These are phyloP conservation scores for Auriscalpium microsporum DNA, from an alignment of 768 basidiomycete species.

Conservation along the genomic window DNA sequence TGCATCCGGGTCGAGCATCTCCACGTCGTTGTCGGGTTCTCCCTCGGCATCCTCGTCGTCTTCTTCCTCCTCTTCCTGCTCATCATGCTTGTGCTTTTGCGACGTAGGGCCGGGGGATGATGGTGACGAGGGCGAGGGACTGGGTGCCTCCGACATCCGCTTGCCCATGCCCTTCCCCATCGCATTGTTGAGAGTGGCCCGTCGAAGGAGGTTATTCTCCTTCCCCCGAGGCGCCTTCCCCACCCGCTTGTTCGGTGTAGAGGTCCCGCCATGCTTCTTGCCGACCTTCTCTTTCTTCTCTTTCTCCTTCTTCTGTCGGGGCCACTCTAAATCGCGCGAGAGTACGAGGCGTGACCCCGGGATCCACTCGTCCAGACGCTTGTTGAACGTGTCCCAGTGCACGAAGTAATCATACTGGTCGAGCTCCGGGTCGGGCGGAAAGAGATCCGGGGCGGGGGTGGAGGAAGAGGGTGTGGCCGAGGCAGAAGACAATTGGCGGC, in stretches of 20 bases:
- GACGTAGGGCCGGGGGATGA: constrained; percentile 40
- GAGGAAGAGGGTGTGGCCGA: constrained; percentile 8
- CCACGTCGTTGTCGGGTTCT: constrained; percentile 33
- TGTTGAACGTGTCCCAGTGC: constrained; percentile 99
- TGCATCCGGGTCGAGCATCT: constrained; percentile 22
- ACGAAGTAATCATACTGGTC: constrained; percentile 93
- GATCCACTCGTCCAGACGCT: constrained; percentile 98
- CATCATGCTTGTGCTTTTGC: constrained; percentile 31
- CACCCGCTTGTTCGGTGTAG: constrained; percentile 11
- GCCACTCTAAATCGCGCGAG: constrained; percentile 87
- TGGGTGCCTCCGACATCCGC: constrained; percentile 17
- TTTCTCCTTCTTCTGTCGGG: constrained; percentile 75
- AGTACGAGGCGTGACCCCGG: constrained; percentile 79
- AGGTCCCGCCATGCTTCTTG: constrained; percentile 42
- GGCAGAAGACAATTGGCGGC: constrained; percentile 32
- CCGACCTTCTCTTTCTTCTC: constrained; percentile 38
- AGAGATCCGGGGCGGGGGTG: constrained; percentile 33
- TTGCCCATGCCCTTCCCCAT: constrained; percentile 18
- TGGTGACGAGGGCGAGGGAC: constrained; percentile 17
- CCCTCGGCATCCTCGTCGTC: constrained; percentile 53
- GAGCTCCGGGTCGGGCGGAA: constrained; percentile 39
- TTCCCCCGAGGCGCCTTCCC: constrained; percentile 18
- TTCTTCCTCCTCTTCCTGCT: constrained; percentile 40
- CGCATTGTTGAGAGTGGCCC: constrained; percentile 34
- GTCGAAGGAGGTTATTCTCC: constrained; percentile 15